phyloP scores from a whole-genome alignment of 2,329 filamentous ascomycete species.

The Exophiala sideris region DNA sequence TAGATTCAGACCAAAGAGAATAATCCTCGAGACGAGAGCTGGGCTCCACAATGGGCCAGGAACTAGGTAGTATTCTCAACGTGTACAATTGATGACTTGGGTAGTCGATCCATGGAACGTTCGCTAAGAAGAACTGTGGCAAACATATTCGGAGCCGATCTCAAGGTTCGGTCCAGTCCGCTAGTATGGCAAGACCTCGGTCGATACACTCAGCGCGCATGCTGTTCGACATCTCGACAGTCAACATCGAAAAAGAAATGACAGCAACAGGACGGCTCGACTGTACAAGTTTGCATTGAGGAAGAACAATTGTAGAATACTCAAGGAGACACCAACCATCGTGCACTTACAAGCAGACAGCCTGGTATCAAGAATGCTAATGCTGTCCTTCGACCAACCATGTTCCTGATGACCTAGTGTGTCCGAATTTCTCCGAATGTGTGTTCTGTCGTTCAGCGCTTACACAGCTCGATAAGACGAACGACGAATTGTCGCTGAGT shows the following conservation, averaged over 20 bases:
- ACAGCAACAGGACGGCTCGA: not conserved
- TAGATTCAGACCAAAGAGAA: no score
- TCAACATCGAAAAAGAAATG: not conserved
- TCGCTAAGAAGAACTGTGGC: no score
- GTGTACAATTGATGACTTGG: no score
- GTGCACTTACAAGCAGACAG: slow-evolving; percentile 25
- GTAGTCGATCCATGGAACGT: no score
- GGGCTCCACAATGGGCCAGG: no score
- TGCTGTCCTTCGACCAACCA: slow-evolving; percentile 11
- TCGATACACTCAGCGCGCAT: not conserved
- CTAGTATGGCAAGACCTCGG: no score
- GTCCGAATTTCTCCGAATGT: not conserved
- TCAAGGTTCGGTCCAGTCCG: no score
- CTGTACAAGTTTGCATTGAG: not conserved
- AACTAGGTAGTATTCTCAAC: no score
- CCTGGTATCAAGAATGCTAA: slow-evolving; percentile 18
- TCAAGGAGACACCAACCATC: slow-evolving; percentile 20
- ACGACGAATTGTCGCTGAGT: slow-evolving; percentile 4
- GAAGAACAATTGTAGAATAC: not conserved
- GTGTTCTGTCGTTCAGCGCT: not conserved
- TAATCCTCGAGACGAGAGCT: no score
- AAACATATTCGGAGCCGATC: no score
- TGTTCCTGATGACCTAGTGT: not conserved
- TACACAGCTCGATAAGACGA: not conserved
- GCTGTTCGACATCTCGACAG: not conserved